These are phyloP conservation scores for Fallopia convolvulus DNA, from an alignment of 148 eudicot genomes.

Conservation along the genomic window DNA sequence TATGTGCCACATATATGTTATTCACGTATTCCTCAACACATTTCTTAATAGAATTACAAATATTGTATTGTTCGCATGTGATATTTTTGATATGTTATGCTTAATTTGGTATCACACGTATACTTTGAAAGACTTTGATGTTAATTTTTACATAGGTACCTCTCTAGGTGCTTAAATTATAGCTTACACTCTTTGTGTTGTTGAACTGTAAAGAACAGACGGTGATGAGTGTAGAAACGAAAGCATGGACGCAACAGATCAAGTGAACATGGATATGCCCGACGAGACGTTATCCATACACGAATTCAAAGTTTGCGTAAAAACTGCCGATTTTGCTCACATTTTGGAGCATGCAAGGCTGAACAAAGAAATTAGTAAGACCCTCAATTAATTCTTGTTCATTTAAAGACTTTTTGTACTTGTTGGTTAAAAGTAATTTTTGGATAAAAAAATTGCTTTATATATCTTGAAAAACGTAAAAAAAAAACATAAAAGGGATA, in stretches of 20 bases:
- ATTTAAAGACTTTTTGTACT: not conserved
- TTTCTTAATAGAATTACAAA: too few relatives aligned
- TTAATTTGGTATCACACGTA: too few relatives aligned
- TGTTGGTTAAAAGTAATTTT: too few relatives aligned
- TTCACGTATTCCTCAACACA: too few relatives aligned
- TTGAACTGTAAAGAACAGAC: conserved; percentile 8
- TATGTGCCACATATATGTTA: too few relatives aligned
- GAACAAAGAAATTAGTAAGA: conserved; percentile 25
- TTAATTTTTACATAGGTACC: too few relatives aligned
- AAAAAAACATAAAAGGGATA: too few relatives aligned
- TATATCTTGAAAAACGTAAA: too few relatives aligned
- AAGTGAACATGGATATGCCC: conserved; percentile 11
- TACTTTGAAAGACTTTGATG: too few relatives aligned
- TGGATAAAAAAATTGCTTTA: too few relatives aligned
- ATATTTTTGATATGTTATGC: too few relatives aligned
- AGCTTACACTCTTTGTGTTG: not conserved
- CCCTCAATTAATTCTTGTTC: not conserved
- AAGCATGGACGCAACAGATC: conserved; percentile 13
- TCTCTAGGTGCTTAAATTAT: not conserved
- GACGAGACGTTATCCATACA: conserved; percentile 19
- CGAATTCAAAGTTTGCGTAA: conserved; percentile 24
- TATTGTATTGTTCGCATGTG: too few relatives aligned
- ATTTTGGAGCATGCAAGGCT: conserved; percentile 22
- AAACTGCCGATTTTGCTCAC: conserved; percentile 21
- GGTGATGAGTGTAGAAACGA: conserved; percentile 16